Conservation (phyloP, 345 rosid genomes). For the Cardamine chenopodiifolia region DNA sequence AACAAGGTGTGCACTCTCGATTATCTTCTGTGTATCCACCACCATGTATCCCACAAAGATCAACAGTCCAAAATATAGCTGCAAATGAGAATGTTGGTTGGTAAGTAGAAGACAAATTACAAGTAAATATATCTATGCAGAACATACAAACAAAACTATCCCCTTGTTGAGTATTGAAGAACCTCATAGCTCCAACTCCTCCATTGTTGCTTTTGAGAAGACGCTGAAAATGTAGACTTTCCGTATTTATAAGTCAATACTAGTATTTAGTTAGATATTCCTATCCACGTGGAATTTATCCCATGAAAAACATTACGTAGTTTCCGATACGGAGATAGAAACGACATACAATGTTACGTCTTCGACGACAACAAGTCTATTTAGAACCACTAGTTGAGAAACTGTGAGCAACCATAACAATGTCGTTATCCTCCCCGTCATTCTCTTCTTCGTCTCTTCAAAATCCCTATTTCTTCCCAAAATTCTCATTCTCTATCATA, state of each 20-base stretch:
- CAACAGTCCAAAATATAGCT: constrained; percentile 78
- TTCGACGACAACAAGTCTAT: constrained; percentile 15
- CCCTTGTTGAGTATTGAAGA: not conserved
- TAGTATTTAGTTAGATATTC: too few species aligned
- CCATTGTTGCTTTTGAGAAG: constrained; percentile 44
- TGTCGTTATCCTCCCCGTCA: constrained; percentile 57
- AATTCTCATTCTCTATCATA: constrained; percentile 39
- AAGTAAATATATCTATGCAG: not conserved
- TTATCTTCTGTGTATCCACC: constrained; percentile 82
- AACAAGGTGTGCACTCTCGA: constrained; percentile 77
- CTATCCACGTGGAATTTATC: too few species aligned
- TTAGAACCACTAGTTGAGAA: constrained; percentile 22
- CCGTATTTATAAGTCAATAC: not conserved
- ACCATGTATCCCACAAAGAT: constrained; percentile 77
- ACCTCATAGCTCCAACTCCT: constrained; percentile 78
- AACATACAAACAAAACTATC: not conserved
- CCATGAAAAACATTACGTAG: constrained; percentile 36
- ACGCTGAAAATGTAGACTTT: not conserved
- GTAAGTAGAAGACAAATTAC: not conserved
- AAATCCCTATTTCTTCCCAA: constrained; percentile 44
- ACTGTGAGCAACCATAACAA: constrained; percentile 30
- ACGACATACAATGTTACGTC: constrained; percentile 27
- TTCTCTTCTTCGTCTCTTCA: constrained; percentile 40
- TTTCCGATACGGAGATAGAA: not conserved
- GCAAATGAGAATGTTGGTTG: constrained; percentile 7